These are phyloP conservation scores for Chytridium lagenaria DNA, from an alignment of 371 early-diverging fungal genomes.

Conservation along the genomic window DNA sequence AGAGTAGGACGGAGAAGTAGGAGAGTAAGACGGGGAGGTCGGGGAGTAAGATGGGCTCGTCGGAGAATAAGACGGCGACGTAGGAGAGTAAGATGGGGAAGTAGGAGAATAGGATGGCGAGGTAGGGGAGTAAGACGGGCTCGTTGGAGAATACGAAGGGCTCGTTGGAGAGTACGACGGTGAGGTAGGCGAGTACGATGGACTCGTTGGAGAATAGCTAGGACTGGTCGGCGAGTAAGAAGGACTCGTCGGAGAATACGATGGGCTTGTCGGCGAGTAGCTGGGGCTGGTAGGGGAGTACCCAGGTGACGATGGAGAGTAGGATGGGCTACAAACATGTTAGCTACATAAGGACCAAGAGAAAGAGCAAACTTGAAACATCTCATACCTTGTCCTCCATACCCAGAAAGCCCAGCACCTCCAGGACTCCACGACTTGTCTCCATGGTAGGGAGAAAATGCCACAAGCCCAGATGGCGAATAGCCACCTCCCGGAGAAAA, in stretches of 20 bases:
- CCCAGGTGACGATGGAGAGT: conserved; percentile 66
- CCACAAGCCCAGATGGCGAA: conserved; percentile 58
- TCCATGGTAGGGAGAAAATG: conserved; percentile 66
- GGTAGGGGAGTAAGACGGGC: conserved; percentile 69
- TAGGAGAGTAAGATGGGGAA: conserved; percentile 54
- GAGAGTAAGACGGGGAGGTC: conserved; percentile 58
- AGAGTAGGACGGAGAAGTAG: conserved; percentile 72
- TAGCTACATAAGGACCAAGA: too few relatives aligned
- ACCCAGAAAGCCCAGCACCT: conserved; percentile 53
- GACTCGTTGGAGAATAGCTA: conserved; percentile 73
- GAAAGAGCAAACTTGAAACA: too few relatives aligned
- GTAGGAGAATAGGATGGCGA: conserved; percentile 72
- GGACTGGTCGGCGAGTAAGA: conserved; percentile 51
- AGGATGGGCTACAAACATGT: conserved; percentile 66
- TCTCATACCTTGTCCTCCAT: too few relatives aligned
- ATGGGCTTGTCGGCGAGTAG: conserved; percentile 67
- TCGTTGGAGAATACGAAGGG: conserved; percentile 77
- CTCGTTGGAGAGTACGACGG: conserved; percentile 71
- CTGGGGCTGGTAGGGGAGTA: conserved; percentile 71
- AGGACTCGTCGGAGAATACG: conserved; percentile 73
- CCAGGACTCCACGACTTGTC: conserved; percentile 26
- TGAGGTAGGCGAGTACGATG: conserved; percentile 70
- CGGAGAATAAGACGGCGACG: conserved; percentile 73
- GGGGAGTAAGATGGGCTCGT: conserved; percentile 66
- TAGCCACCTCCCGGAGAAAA: conserved; percentile 44